Base-by-base conservation (phyloP, 169 alveolate species). In the Plasmodium ovale region DNA sequence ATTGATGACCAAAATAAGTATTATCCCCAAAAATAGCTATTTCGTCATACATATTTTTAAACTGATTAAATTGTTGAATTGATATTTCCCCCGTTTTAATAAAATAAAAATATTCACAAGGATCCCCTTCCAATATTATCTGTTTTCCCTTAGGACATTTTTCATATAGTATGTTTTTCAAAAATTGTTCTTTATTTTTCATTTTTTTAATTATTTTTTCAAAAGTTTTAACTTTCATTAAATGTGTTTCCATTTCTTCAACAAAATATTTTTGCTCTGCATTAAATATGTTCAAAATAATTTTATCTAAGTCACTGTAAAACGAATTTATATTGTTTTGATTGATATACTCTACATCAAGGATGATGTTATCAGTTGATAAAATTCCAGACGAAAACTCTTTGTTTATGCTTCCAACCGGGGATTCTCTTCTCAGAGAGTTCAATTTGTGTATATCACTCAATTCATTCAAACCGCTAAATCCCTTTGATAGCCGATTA, bases 11-110 rank as follows among this genome's bases (percentile, higher is more conserved):
- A 85, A 85, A 85, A 47, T 69, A 85, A 12, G 67, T 65, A 54
- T 67, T 69, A 12, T 69, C 62, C 42, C 25, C 56, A 29, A 56
- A 69, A 16, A 27, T 37, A 47, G 23, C 19, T 29, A 85, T 56
- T 85, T 85, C 84, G 14, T 85, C 91, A 85, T 85, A 85, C 53
- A 39, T 69, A 85, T 85, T 85, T 85, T 85, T 85, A 59, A 68
- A 53, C 51, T 67, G 77, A 85, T 85, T 85, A 69, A 85, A 85
- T 69, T 69, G 51, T 5, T 70, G 87, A 68, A 85, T 71, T 27
- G 87, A 67, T 35, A 85, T 70, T 53, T 56, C 69, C 14, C 91
- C 91, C 19, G 53, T 37, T 58, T 85, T 85, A 58, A 85, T 62
- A 35, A 85, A 85, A 60, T 68, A 85, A 85, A 85, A 85, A 6